Conservation (phyloP, 192 early-diverging fungal species). For the Coemansia sp. region DNA sequence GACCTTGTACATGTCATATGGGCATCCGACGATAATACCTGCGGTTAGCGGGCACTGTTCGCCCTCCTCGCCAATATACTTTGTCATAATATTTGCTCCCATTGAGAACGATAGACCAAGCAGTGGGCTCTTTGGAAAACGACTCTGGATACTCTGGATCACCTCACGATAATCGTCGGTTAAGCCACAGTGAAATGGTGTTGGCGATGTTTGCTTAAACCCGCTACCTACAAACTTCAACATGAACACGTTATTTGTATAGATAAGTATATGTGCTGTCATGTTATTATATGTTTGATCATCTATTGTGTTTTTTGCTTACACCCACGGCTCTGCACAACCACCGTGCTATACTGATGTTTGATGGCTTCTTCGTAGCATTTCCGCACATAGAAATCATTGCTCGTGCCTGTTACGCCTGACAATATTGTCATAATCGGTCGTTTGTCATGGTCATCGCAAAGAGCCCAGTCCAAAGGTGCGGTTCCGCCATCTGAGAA, state of each 20-base stretch:
- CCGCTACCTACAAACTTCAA: constrained; percentile 55
- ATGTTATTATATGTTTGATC: not conserved
- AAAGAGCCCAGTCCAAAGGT: constrained; percentile 84
- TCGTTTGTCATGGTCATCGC: constrained; percentile 53
- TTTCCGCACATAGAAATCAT: constrained; percentile 86
- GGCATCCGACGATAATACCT: constrained; percentile 81
- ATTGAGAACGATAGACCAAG: constrained; percentile 88
- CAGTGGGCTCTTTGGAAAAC: constrained; percentile 66
- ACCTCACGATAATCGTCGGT: constrained; percentile 73
- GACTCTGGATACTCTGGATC: constrained; percentile 34
- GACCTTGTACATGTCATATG: constrained; percentile 76
- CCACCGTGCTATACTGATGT: constrained; percentile 73
- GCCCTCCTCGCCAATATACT: constrained; percentile 85
- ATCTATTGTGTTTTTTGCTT: constrained; percentile 16
- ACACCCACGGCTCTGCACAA: constrained; percentile 90
- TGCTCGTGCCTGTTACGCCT: constrained; percentile 89
- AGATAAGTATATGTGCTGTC: not conserved
- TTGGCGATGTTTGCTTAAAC: constrained; percentile 69
- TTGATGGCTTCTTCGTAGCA: constrained; percentile 65
- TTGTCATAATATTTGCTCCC: constrained; percentile 91
- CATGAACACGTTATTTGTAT: not conserved
- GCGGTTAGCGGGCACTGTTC: constrained; percentile 72
- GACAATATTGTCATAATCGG: constrained; percentile 84
- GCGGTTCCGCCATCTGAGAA: constrained; percentile 85
- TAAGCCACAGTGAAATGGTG: constrained; percentile 79